Conservation (phyloP, 2,329 filamentous ascomycete genomes). For the Aspergillus texensis region DNA sequence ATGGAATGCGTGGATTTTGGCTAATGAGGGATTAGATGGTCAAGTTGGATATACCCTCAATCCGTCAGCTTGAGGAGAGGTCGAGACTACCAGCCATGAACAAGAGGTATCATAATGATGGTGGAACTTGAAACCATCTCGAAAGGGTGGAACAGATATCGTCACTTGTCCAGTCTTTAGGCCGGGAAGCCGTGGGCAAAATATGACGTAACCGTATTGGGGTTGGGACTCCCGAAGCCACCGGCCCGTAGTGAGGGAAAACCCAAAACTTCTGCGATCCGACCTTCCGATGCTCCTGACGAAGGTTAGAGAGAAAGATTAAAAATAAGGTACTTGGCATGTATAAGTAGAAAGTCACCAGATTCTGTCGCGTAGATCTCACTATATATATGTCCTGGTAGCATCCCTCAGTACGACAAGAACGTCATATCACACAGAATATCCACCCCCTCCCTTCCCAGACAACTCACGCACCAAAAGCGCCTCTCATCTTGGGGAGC, state of each 20-base stretch:
- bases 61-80: no score
- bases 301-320: background rate
- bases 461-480: slow-evolving; percentile 15
- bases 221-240: slow-evolving; percentile 14
- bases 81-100: background rate
- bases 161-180: slow-evolving; percentile 2
- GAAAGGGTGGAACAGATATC: background rate
- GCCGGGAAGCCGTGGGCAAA: slow-evolving; percentile 18
- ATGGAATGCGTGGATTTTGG: background rate
- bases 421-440: slow-evolving; percentile 5
- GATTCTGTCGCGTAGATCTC: background rate
- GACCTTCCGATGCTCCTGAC: slow-evolving; percentile 11
- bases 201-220: slow-evolving; percentile 16
- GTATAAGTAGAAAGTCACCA: slow-evolving; percentile 1
- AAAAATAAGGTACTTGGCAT: background rate
- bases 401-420: background rate
- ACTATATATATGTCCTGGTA: slow-evolving; percentile 20
- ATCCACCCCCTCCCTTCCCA: slow-evolving; percentile 10
- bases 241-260: slow-evolving; percentile 17
- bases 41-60: background rate
- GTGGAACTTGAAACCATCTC: background rate
- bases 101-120: slow-evolving; percentile 4
- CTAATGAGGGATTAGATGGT: background rate
- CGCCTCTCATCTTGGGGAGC: slow-evolving; percentile 19
- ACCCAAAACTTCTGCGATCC: slow-evolving; percentile 16